Evolutionary conservation across 2,329 filamentous ascomycete genomes (phyloP), one percentile per base, ranked within the genome.

Genomic region (Pseudogymnoascus sp.): DNA sequence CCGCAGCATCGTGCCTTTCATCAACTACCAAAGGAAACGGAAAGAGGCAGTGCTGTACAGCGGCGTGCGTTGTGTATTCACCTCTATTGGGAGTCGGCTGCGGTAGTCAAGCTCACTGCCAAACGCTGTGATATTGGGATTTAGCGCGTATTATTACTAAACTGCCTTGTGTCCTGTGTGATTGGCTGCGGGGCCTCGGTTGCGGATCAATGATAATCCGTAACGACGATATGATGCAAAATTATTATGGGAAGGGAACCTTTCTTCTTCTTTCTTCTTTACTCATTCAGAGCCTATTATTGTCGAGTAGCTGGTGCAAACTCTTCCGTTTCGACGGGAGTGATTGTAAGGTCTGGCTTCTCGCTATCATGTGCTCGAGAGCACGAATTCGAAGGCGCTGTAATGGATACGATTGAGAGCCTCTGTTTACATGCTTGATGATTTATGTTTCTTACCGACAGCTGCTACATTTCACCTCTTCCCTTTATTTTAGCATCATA

Each of bases 291-390:
- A 84, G 85, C 82, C 82, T 72, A 84, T 85, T 88, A 88, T 88
- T 87, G 85, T 88, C 84, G 85, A 85, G 59, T 60, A 31, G 37
- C 37, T 60, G 59, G 59, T 60, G 59, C 59, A 40, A 28, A 8
- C 74, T 70, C 69, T 70, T 65, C 72, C 75, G 72, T 76, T 72
- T 72, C 71, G 68, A 69, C 70, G 71, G 72, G 72, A 70, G 63
- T 70, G 74, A 71, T 75, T 78, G 75, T 77, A 78, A 78, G 76
- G 75, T 87, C 83, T 81, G 85, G 84, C 84, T 79, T 79, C 83
- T 84, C 85, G 88, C 86, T 88, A 88, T 88, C 84, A 84, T 86
- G 83, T 87, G 84, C 79, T 81, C 85, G 72, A 87, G 85, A 88
- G 73, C 67, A 73, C 68, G 79, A 62, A 61, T 74, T 69, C 72